These are phyloP conservation scores for Jatropha podagrica DNA, from an alignment of 441 rosid species.

Conservation along the genomic window DNA sequence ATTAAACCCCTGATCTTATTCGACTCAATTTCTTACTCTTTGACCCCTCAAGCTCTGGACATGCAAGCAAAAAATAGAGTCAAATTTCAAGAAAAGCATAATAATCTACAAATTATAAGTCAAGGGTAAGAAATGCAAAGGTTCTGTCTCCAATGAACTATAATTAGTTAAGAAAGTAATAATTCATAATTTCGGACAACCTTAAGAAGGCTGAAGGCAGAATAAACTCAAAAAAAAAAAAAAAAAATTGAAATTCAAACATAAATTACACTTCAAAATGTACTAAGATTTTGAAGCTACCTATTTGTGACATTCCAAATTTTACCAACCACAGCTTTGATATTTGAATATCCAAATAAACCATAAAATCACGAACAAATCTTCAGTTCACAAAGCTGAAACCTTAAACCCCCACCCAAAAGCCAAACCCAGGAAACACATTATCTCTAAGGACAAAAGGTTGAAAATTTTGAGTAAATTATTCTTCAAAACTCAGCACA, in stretches of 20 bases:
- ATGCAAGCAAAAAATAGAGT: conserved; percentile 1
- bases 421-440: background rate
- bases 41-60: conserved; percentile 13
- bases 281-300: background rate
- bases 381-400: background rate
- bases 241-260: background rate
- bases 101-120: background rate
- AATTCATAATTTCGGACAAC: background rate
- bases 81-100: background rate
- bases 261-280: background rate
- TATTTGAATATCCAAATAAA: background rate
- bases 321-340: background rate
- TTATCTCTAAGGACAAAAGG: background rate
- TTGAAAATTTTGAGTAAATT: background rate
- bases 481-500: background rate
- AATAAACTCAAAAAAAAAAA: background rate
- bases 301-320: background rate
- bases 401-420: background rate
- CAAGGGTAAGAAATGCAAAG: background rate
- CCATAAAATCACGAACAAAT: background rate
- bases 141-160: background rate
- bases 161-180: background rate
- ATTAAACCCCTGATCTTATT: conserved; percentile 4
- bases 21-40: conserved; percentile 2
- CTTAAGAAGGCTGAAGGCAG: background rate